Evolutionary conservation across 2,329 filamentous ascomycete genomes (phyloP), one percentile per base, ranked within the genome.

Genomic region (Trichoderma koningii): DNA sequence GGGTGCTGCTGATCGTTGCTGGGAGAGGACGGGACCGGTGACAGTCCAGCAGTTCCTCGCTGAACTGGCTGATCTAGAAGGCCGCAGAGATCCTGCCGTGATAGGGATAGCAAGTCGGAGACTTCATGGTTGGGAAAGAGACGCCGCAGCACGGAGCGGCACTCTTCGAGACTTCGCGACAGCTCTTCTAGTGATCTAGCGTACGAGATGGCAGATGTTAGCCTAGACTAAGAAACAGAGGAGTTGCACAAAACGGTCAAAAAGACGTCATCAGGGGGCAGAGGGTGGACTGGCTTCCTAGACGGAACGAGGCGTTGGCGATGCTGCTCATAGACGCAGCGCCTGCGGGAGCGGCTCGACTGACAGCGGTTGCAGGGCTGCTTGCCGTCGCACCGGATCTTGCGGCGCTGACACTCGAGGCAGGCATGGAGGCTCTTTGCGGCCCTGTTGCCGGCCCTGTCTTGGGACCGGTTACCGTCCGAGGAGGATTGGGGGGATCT

Each of bases 351-450:
- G 64, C 91, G 87, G 74, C 92, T 93, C 75, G 90, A 93, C 65
- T 91, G 84, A 74, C 91, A 95, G 74, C 93, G 91, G 44, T 90
- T 89, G 73, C 91, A 95, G 12, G 91, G 91, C 72, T 92, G 89
- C 69, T 89, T 85, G 63, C 91, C 91, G 78, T 93, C 90, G 73
- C 91, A 95, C 68, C 91, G 88, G 64, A 94, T 94, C 77, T 94
- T 95, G 67, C 91, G 85, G 70, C 91, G 84, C 73, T 92, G 88
- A 78, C 91, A 92, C 71, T 91, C 89, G 55, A 89, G 87, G 74
- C 89, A 92, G 44, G 89, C 89, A 72, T 89, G 83, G 28, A 82
- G 81, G 65, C 82, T 85, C 42, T 83, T 85, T 70, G 84, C 83
- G 69, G 83, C 79, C 74, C 84, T 83, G 55, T 77, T 75, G 9